Base-by-base conservation (phyloP, 2,329 filamentous ascomycete species). In the Didymella arachidicola region DNA sequence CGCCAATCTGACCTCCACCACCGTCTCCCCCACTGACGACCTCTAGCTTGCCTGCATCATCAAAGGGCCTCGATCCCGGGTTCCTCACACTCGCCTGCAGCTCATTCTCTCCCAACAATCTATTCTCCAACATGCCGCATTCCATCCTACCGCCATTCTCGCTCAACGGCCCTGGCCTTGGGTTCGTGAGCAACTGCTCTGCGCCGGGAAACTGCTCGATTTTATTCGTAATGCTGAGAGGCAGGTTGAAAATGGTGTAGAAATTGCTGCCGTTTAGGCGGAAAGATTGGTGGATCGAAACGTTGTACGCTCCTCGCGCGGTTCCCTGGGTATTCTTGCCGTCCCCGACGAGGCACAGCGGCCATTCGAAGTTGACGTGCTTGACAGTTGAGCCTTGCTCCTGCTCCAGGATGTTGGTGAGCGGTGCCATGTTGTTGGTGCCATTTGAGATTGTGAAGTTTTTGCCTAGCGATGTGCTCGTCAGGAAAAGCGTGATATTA, bases 361-460 rank as follows among this genome's bases (percentile, higher is more conserved):
- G 89, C 88, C 88, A 91, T 19, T 84, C 79, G 87, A 89, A 91
- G 69, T 88, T 87, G 61, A 91, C 82, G 70, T 91, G 88, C 72
- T 91, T 91, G 42, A 91, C 89, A 0, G 89, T 91, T 69, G 87
- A 89, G 3, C 84, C 84, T 0, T 82, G 76, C 69, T 91, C 88
- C 61, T 88, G 85, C 27, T 77, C 72, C 79, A 91, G 83, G 53
- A 91, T 87, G 48, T 87, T 80, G 1, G 86, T 85, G 7, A 88
- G 74, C 42, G 83, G 87, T 7, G 83, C 83, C 51, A 69, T 75
- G 11, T 68, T 67, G 1, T 72, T 77, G 2, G 86, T 88, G 49
- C 85, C 84, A 72, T 89, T 89, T 4, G 85, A 84, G 59, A 90
- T 83, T 29, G 88, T 91, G 65, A 91, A 86, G 75, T 91, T 91